A percentile compares a stretch with the other conserved stretches of the same genome.
phyloP scores from a whole-genome alignment of 495 filamentous ascomycete genomes.

The Letharia columbiana region DNA sequence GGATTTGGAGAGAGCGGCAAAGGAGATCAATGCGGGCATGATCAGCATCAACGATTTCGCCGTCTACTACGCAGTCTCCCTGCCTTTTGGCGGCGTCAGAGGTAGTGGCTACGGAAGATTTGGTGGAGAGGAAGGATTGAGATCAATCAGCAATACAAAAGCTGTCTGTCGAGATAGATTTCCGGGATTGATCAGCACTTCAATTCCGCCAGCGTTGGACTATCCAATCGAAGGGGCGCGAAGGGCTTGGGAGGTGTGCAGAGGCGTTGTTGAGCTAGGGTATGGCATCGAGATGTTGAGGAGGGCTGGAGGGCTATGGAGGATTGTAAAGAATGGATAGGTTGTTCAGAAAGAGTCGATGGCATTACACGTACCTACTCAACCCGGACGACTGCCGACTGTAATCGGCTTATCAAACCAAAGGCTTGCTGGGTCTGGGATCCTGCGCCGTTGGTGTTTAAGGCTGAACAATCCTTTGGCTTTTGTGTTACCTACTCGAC shows the following conservation, averaged over 20 bases:
- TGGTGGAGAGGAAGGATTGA: conserved; percentile 81
- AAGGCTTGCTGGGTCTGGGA: background rate
- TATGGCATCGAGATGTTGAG: conserved; percentile 47
- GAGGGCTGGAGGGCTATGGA: conserved; percentile 40
- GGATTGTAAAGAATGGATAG: conserved; percentile 33
- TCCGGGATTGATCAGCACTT: conserved; percentile 50
- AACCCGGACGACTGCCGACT: background rate
- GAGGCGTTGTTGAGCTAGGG: conserved; percentile 54
- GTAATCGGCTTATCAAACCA: background rate
- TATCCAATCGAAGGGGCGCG: conserved; percentile 66
- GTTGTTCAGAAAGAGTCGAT: background rate
- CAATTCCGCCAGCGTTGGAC: conserved; percentile 67
- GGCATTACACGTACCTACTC: background rate
- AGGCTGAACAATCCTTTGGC: too few species aligned
- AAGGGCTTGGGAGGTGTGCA: conserved; percentile 51
- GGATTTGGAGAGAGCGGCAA: conserved; percentile 51
- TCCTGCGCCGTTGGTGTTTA: background rate
- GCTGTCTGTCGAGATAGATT: conserved; percentile 71
- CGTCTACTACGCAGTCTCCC: conserved; percentile 79
- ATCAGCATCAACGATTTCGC: conserved; percentile 92
- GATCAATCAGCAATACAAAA: conserved; percentile 78
- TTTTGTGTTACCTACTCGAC: background rate
- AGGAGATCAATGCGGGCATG: conserved; percentile 73
- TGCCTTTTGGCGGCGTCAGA: conserved; percentile 79
- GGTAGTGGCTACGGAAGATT: conserved; percentile 84